Percentiles rank a stretch among this genome's conserved stretches.
Conservation (phyloP, 306 rosid genomes). For the Ormosia emarginata region DNA sequence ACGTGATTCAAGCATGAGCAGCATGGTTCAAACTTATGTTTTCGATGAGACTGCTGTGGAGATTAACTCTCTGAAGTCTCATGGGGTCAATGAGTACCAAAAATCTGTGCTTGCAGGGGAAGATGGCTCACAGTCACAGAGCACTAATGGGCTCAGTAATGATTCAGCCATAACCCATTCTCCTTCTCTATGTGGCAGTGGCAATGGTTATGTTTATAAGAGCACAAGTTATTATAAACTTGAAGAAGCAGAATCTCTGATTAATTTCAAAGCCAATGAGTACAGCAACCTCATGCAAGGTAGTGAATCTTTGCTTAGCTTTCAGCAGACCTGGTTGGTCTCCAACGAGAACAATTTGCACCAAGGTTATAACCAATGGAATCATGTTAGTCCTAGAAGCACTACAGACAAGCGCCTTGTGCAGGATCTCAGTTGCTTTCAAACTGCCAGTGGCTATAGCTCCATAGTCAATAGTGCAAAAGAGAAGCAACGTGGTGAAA, state of each 20-base stretch:
- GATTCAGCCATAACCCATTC: slow-evolving; percentile 34
- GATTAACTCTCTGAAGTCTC: neutral
- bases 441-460: slow-evolving; percentile 40
- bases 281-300: slow-evolving; percentile 6
- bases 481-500: slow-evolving; percentile 38
- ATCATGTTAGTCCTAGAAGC: slow-evolving; percentile 32
- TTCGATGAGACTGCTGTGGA: neutral
- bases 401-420: slow-evolving; percentile 18
- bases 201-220: slow-evolving; percentile 25
- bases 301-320: slow-evolving; percentile 63
- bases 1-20: slow-evolving; percentile 18
- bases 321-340: slow-evolving; percentile 39
- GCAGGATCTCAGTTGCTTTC: slow-evolving; percentile 42
- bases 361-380: slow-evolving; percentile 33
- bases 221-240: slow-evolving; percentile 18
- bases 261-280: slow-evolving; percentile 50
- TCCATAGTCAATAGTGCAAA: slow-evolving; percentile 28
- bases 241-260: slow-evolving; percentile 50
- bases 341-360: slow-evolving; percentile 23
- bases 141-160: slow-evolving; percentile 32
- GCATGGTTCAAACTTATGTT: slow-evolving; percentile 28
- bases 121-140: slow-evolving; percentile 36
- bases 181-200: slow-evolving; percentile 28
- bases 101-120: slow-evolving; percentile 29
- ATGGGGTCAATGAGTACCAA: slow-evolving; percentile 22